Evolutionary conservation across 768 basidiomycete species (phyloP).

Genomic region (Termitomyces sp.): DNA sequence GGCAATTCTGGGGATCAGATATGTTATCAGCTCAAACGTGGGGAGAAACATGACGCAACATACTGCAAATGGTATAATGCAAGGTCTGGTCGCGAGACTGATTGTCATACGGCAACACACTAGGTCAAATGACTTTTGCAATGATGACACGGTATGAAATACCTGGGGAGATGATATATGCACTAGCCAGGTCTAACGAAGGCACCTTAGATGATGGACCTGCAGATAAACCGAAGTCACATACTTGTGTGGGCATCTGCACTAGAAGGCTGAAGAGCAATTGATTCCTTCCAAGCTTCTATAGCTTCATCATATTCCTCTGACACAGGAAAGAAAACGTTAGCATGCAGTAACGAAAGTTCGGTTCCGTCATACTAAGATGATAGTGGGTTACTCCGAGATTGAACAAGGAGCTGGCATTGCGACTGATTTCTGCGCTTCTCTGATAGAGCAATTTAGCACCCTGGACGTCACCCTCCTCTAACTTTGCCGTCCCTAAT

Average conservation of each 20-base stretch:
- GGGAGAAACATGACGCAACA: conserved; percentile 24
- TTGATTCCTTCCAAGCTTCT: conserved; percentile 81
- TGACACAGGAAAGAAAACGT: conserved; percentile 24
- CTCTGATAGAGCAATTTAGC: conserved; percentile 77
- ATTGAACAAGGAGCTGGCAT: conserved; percentile 81
- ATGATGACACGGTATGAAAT: conserved; percentile 8
- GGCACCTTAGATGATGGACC: conserved; percentile 16
- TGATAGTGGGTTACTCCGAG: conserved; percentile 89
- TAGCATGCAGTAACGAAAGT: conserved; percentile 14
- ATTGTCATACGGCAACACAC: conserved; percentile 6
- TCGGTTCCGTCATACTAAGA: conserved; percentile 50
- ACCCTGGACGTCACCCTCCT: conserved; percentile 80
- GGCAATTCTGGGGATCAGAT: conserved; percentile 59
- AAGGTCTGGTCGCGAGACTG: conserved; percentile 78
- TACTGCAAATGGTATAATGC: conserved; percentile 83
- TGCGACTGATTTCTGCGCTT: conserved; percentile 77
- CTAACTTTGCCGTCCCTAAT: conserved; percentile 78
- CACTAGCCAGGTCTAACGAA: conserved; percentile 75
- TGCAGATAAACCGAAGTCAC: conserved; percentile 24
- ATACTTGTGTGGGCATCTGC: conserved; percentile 86
- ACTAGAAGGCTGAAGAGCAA: conserved; percentile 75
- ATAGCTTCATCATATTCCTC: conserved; percentile 90
- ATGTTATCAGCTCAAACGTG: conserved; percentile 29
- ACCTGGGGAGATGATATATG: conserved; percentile 76
- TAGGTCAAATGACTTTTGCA: conserved; percentile 8